phyloP scores from a whole-genome alignment of 345 rosid genomes.

The Populus simonii region DNA sequence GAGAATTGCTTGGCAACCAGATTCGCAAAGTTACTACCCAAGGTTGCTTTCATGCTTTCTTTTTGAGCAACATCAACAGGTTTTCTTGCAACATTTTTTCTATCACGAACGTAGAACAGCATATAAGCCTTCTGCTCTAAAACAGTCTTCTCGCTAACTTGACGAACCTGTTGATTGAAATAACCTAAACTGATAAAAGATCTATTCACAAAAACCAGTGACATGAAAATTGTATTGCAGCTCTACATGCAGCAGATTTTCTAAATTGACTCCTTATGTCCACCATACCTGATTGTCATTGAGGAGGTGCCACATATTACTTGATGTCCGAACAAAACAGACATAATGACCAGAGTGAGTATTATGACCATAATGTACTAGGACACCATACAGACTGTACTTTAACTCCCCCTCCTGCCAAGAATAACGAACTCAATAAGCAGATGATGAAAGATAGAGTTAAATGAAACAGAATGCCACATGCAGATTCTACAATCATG shows the following conservation, averaged over 20 bases:
- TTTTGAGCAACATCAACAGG: slow-evolving; percentile 35
- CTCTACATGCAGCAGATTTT: neutral
- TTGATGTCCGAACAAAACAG: slow-evolving; percentile 89
- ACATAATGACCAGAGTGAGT: slow-evolving; percentile 88
- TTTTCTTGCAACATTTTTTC: slow-evolving; percentile 52
- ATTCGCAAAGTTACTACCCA: slow-evolving; percentile 28
- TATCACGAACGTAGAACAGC: slow-evolving; percentile 93
- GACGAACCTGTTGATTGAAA: slow-evolving; percentile 60
- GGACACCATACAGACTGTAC: slow-evolving; percentile 87
- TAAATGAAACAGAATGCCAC: neutral
- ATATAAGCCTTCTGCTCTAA: slow-evolving; percentile 92
- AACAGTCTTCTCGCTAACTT: slow-evolving; percentile 74
- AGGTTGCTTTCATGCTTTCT: slow-evolving; percentile 43
- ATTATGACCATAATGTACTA: slow-evolving; percentile 88
- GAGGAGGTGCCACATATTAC: slow-evolving; percentile 88
- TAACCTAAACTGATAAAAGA: neutral
- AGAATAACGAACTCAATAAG: neutral
- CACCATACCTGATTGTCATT: slow-evolving; percentile 78
- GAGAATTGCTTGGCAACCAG: slow-evolving; percentile 33
- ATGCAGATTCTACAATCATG: too few species aligned
- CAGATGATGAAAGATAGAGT: neutral
- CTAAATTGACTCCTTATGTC: neutral
- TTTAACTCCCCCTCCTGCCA: slow-evolving; percentile 83
- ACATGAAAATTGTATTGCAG: neutral
- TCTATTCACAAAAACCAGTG: neutral